Base-by-base conservation (phyloP, 768 basidiomycete species). In the Tricholoma furcatifolium region DNA sequence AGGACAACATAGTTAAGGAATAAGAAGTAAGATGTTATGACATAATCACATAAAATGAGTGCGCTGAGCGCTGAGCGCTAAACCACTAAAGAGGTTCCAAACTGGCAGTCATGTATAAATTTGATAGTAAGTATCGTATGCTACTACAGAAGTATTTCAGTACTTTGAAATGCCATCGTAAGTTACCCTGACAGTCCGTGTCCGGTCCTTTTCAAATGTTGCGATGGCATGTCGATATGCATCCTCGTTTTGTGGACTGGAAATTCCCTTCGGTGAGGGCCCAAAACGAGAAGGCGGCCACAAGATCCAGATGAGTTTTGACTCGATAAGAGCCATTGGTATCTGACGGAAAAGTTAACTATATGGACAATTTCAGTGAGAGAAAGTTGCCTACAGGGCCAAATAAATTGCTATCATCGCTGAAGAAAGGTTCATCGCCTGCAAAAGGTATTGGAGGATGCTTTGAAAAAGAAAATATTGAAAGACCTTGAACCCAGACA, bases 351-450 rank as follows among this genome's bases (percentile, higher is more conserved):
- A 17, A 24, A 17, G 32, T 41, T 50, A 14, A 39, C 21, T 40
- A 12, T 36, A 24, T 14, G 38, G 30, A 31, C 18, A 7, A 18
- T 21, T 21, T 11, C 48, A 27, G 2, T 47, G 20, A 43, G 24
- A 55, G 20, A 59, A 50, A 48, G 15, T 12, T 24, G 67, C 77
- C 54, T 63, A 88, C 87, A 8, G 88, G 83, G 6, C 88, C 88
- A 65, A 86, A 87, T 1, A 71, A 65, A 64, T 88, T 89, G 70
- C 87, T 89, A 60, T 89, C 88, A 48, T 83, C 75, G 8, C 82
- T 86, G 51, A 80, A 75, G 60, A 83, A 85, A 4, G 78, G 74
- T 61, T 87, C 83, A 54, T 88, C 86, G 7, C 86, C 86, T 87
- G 23, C 47, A 17, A 31, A 35, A 40, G 17, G 8, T 23, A 30